Percentiles rank a stretch among this genome's conserved stretches.
Conservation (phyloP, 2,329 filamentous ascomycete genomes). For the Aspergillus niger region DNA sequence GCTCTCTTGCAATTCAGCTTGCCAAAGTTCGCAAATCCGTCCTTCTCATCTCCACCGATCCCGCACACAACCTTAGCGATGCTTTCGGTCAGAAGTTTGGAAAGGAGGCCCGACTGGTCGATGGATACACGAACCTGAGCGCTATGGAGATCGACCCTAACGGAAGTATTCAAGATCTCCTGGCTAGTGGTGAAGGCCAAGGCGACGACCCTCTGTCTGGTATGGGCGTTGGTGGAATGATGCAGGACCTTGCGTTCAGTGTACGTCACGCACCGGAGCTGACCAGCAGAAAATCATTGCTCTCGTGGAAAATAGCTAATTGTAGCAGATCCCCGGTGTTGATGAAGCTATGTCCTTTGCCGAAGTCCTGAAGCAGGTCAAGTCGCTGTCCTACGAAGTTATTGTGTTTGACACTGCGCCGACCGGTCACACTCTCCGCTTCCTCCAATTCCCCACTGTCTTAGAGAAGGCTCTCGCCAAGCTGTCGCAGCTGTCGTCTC, state of each 20-base stretch:
- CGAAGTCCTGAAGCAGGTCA: conserved; percentile 98
- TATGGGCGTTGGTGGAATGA: conserved; percentile 83
- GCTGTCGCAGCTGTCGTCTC: conserved; percentile 86
- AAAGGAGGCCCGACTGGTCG: conserved; percentile 91
- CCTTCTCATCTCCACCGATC: conserved; percentile 96
- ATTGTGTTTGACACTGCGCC: conserved; percentile 99
- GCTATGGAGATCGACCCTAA: conserved; percentile 99
- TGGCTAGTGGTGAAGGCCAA: conserved; percentile 72
- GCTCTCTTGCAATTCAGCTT: conserved; percentile 96
- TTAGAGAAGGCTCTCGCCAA: conserved; percentile 99
- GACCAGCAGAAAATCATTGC: not conserved
- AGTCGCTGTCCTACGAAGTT: conserved; percentile 96
- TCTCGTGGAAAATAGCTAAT: conserved; percentile 11
- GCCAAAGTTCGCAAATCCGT: conserved; percentile 93
- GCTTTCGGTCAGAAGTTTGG: conserved; percentile 99
- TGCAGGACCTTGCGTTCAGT: conserved; percentile 96
- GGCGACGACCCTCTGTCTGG: conserved; percentile 67
- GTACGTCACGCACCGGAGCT: conserved; percentile 49
- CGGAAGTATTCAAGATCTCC: conserved; percentile 91
- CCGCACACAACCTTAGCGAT: conserved; percentile 95
- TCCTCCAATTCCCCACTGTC: conserved; percentile 96
- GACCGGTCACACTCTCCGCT: conserved; percentile 95
- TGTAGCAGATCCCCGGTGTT: conserved; percentile 88
- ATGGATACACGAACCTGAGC: conserved; percentile 90
- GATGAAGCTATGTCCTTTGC: conserved; percentile 99